Conservation (phyloP, 1,284 basidiomycete genomes). For the Kwoniella shivajii region DNA sequence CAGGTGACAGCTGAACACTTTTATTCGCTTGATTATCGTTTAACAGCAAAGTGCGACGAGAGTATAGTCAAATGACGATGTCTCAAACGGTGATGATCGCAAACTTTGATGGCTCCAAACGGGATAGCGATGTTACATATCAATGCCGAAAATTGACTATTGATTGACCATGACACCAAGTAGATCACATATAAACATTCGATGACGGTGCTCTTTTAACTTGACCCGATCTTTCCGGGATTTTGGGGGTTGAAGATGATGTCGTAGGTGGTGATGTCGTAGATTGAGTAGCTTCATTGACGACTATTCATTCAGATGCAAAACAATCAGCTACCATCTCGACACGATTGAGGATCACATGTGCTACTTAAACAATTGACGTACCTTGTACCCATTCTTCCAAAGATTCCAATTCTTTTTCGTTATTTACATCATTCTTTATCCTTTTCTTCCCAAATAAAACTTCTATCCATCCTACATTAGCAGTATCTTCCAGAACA, state of each 20-base stretch:
- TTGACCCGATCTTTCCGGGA: conserved; percentile 5
- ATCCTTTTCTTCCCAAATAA: conserved; percentile 41
- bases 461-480: conserved; percentile 49
- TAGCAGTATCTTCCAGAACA: conserved; percentile 29
- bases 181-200: conserved; percentile 18
- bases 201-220: conserved; percentile 21
- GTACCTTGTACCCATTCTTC: conserved; percentile 35
- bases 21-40: no score
- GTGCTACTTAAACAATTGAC: conserved; percentile 1
- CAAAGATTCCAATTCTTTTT: conserved; percentile 23
- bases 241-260: background rate
- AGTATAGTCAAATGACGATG: no score
- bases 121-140: no score
- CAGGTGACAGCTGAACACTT: no score
- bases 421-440: conserved; percentile 13
- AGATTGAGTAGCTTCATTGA: conserved; percentile 11
- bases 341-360: background rate
- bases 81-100: no score
- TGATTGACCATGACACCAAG: background rate
- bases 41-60: no score
- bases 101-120: no score
- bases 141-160: no score
- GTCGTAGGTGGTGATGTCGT: background rate
- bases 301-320: conserved; percentile 2
- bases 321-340: background rate